These are phyloP conservation scores for Luzula sylvatica DNA, from an alignment of 176 grass and related monocot genomes.

Conservation along the genomic window DNA sequence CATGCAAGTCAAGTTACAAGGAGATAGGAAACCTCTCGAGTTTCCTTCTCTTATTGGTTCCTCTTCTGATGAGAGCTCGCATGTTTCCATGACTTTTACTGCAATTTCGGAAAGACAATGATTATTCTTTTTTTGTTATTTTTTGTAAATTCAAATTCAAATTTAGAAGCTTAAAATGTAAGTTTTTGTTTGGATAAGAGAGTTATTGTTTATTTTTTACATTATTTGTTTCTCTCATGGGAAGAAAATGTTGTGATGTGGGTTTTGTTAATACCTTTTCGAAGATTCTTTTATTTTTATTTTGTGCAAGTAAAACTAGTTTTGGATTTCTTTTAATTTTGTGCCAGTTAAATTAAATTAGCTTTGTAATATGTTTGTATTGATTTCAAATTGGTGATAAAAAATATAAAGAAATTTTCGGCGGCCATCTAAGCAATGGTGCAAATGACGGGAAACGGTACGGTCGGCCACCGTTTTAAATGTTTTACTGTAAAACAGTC, in stretches of 20 bases:
- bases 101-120: conserved; percentile 39
- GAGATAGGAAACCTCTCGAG: conserved; percentile 30
- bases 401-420: too few species aligned
- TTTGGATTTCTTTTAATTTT: too few species aligned
- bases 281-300: too few species aligned
- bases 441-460: too few species aligned
- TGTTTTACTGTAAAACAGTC: too few species aligned
- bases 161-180: not conserved
- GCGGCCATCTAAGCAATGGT: too few species aligned
- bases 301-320: too few species aligned
- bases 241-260: not conserved
- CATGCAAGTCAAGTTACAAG: conserved; percentile 39
- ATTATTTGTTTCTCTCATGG: not conserved
- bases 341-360: too few species aligned
- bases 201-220: not conserved
- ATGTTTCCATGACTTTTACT: conserved; percentile 55
- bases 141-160: not conserved
- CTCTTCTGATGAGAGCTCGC: conserved; percentile 39
- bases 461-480: too few species aligned
- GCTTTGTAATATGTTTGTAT: too few species aligned
- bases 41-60: conserved; percentile 32
- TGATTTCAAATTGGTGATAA: too few species aligned
- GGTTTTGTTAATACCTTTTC: too few species aligned
- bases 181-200: conserved; percentile 6
- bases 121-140: not conserved